Base-by-base conservation (phyloP, 140 eudicot genomes). In the Anethum foeniculum region DNA sequence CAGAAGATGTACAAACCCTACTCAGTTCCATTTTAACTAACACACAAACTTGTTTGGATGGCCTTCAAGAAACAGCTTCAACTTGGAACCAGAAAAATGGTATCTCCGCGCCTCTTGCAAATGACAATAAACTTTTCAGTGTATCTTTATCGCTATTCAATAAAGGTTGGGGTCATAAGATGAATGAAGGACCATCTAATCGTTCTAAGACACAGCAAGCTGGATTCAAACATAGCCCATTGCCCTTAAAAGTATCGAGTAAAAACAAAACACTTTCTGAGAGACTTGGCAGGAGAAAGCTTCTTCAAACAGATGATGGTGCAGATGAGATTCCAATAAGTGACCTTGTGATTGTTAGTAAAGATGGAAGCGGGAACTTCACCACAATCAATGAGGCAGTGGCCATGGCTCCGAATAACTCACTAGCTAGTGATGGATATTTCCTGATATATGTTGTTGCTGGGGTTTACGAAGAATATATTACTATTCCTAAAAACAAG, bases 1-100 rank as follows among this genome's bases (percentile, higher is more conserved):
- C 88, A 1, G 92, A 93, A 12, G 96, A 91, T 15, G 82, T 88
- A 9, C 90, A 88, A 36, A 91, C 97, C 11, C 78, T 91, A 77
- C 91, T 93, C 48, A 93, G 96, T 34, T 92, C 91, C 56, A 86
- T 89, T 51, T 65, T 89, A 39, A 93, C 97, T 16, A 93, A 91
- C 83, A 85, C 94, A 0, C 90, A 91, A 44, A 93, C 96, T 14
- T 93, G 97, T 83, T 77, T 88, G 21, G 96, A 93, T 52, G 97
- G 97, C 11, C 60, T 93, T 36, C 91, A 91, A 82, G 90, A 85
- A 6, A 86, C 91, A 3, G 86, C 93, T 4, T 83, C 92, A 0
- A 84, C 92, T 10, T 92, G 97, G 97, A 83, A 84, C 67, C 77
- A 83, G 8, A 86, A 87, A 67, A 85, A 87, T 65, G 97, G 95